These are phyloP conservation scores for Cytospora leucostoma DNA, from an alignment of 2,329 filamentous ascomycete species.

Conservation along the genomic window DNA sequence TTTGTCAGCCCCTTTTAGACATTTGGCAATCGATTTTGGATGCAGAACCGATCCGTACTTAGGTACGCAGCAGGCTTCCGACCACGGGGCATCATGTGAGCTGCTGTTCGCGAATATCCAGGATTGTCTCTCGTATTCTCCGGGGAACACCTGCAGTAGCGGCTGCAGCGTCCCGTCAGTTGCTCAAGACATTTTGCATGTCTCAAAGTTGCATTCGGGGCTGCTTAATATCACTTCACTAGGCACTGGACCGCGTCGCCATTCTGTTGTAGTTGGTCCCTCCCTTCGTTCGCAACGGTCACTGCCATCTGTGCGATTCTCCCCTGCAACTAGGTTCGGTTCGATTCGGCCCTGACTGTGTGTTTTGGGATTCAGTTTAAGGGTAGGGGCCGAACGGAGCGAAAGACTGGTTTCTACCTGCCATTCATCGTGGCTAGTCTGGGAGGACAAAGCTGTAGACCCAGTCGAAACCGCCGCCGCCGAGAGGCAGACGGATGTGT, in stretches of 20 bases:
- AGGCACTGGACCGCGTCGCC: not conserved
- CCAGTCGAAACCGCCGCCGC: not conserved
- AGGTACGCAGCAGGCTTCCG: not conserved
- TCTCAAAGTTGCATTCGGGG: not conserved
- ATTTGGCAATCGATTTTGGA: no score
- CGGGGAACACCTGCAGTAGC: slow-evolving; percentile 1
- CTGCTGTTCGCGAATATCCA: not conserved
- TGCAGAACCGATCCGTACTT: not conserved
- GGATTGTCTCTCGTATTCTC: not conserved
- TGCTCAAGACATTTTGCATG: slow-evolving; percentile 6
- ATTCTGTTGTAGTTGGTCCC: not conserved
- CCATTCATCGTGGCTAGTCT: not conserved
- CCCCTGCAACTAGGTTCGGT: not conserved
- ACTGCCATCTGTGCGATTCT: not conserved
- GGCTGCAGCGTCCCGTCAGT: not conserved
- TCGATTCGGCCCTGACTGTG: not conserved
- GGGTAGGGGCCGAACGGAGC: not conserved
- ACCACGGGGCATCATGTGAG: not conserved
- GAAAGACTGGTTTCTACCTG: not conserved
- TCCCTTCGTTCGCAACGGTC: not conserved
- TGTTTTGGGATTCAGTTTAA: not conserved
- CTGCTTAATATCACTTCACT: not conserved
- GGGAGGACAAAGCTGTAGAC: not conserved
- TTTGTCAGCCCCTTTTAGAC: not conserved
- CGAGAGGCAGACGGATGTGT: not conserved